Evolutionary conservation across 2,329 filamentous ascomycete genomes (phyloP).

Genomic region (Cladobotryum protrusum): DNA sequence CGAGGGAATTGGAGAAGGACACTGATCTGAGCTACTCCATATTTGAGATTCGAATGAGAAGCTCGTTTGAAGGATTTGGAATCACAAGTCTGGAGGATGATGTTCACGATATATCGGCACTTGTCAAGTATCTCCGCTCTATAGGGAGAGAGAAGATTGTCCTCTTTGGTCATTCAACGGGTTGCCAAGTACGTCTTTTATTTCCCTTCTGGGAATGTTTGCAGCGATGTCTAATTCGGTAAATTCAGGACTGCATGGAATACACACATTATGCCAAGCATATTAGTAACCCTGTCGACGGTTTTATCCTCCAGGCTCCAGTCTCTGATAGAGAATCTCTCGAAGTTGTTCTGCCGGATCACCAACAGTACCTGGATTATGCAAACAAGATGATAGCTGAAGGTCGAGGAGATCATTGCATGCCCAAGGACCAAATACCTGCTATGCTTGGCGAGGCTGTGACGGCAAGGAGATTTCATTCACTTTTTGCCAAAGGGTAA

Average conservation of each 20-base stretch:
- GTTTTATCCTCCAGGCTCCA: slow-evolving; percentile 72
- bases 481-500: slow-evolving; percentile 45
- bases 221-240: background rate
- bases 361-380: slow-evolving; percentile 39
- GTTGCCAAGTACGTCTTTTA: slow-evolving; percentile 42
- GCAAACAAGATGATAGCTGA: slow-evolving; percentile 50
- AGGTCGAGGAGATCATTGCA: slow-evolving; percentile 47
- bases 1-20: slow-evolving; percentile 34
- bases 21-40: slow-evolving; percentile 42
- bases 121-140: slow-evolving; percentile 48
- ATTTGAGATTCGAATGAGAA: slow-evolving; percentile 51
- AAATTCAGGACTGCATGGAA: slow-evolving; percentile 47
- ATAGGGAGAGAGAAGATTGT: slow-evolving; percentile 47
- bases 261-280: slow-evolving; percentile 41
- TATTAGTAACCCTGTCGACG: slow-evolving; percentile 54
- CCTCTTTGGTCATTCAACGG: slow-evolving; percentile 53
- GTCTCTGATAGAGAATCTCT: slow-evolving; percentile 70
- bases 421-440: slow-evolving; percentile 44
- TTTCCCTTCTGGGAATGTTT: no score
- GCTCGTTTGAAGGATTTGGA: slow-evolving; percentile 49
- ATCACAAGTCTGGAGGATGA: slow-evolving; percentile 45
- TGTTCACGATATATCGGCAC: slow-evolving; percentile 45
- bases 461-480: slow-evolving; percentile 47
- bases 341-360: slow-evolving; percentile 37
- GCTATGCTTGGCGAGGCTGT: slow-evolving; percentile 38